Evolutionary conservation across 2,329 filamentous ascomycete genomes (phyloP), one percentile per base, ranked within the genome.

Genomic region (Sarocladiaceae sp.): DNA sequence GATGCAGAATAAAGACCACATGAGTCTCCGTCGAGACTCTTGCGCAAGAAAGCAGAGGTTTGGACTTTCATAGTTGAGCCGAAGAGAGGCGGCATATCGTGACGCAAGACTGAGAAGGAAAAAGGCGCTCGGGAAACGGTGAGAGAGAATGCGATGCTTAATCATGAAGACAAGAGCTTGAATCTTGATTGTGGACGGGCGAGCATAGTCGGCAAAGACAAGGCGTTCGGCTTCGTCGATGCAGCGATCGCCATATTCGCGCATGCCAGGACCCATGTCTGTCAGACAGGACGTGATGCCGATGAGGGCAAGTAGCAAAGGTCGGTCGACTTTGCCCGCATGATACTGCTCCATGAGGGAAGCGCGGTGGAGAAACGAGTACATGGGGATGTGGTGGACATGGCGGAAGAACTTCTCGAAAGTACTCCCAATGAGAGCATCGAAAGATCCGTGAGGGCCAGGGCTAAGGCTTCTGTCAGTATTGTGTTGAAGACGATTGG

Each of bases 281-380:
- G 76, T 80, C 44, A 82, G 71, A 28, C 80, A 68, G 3, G 78
- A 76, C 2, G 79, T 80, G 58, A 82, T 78, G 48, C 78, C 79
- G 7, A 82, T 68, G 3, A 82, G 65, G 35, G 78, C 77, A 4
- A 82, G 69, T 3, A 82, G 67, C 6, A 83, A 66, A 2, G 78
- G 69, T 36, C 72, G 73, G 58, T 82, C 79, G 56, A 82, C 75
- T 55, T 78, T 78, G 46, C 78, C 78, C 4, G 76, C 73, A 56
- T 80, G 75, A 60, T 80, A 80, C 26, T 79, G 72, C 60, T 82
- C 78, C 77, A 81, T 80, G 22, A 82, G 73, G 2, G 79, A 82
- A 12, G 79, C 78, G 23, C 78, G 77, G 58, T 83, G 79, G 15
- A 83, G 64, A 53, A 82, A 83, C 11, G 78, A 79, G 65, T 78